Conservation (phyloP, 805 yeast species). For the Saccharomycopsis capsularis region DNA sequence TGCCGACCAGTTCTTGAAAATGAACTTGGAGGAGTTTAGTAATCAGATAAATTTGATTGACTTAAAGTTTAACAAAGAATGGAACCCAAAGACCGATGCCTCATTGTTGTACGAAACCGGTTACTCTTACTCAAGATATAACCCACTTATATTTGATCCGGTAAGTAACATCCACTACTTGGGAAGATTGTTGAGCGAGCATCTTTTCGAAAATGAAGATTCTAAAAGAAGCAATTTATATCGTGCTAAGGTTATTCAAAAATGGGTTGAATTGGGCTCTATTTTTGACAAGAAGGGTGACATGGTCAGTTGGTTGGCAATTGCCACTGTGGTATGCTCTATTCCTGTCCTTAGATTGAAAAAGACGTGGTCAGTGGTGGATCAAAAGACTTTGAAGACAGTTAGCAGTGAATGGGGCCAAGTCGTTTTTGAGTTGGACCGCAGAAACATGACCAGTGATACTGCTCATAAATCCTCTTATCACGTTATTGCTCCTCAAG, state of each 20-base stretch:
- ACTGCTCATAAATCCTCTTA: conserved; percentile 52
- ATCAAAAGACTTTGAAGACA: conserved; percentile 48
- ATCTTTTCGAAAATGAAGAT: conserved; percentile 51
- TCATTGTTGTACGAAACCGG: conserved; percentile 57
- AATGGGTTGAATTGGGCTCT: conserved; percentile 84
- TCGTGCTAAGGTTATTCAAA: conserved; percentile 61
- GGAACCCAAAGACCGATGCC: conserved; percentile 79
- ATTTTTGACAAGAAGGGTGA: conserved; percentile 74
- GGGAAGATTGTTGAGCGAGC: conserved; percentile 62
- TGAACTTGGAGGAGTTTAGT: conserved; percentile 50
- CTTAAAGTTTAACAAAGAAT: conserved; percentile 50
- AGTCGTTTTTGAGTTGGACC: conserved; percentile 79
- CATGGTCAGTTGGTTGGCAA: conserved; percentile 91
- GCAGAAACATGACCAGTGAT: conserved; percentile 57
- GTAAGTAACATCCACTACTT: conserved; percentile 64
- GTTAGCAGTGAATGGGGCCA: conserved; percentile 87
- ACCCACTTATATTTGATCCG: conserved; percentile 74
- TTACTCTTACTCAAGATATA: conserved; percentile 39
- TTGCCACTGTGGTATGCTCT: conserved; percentile 76
- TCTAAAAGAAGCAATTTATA: conserved; percentile 21
- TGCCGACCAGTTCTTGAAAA: conserved; percentile 45
- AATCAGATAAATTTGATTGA: conserved; percentile 61
- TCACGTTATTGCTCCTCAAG: conserved; percentile 80
- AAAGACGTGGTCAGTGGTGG: conserved; percentile 68
- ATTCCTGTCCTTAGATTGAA: conserved; percentile 71